phyloP scores from a whole-genome alignment of 331 rosid genomes.

The Phaseolus coccineus region DNA sequence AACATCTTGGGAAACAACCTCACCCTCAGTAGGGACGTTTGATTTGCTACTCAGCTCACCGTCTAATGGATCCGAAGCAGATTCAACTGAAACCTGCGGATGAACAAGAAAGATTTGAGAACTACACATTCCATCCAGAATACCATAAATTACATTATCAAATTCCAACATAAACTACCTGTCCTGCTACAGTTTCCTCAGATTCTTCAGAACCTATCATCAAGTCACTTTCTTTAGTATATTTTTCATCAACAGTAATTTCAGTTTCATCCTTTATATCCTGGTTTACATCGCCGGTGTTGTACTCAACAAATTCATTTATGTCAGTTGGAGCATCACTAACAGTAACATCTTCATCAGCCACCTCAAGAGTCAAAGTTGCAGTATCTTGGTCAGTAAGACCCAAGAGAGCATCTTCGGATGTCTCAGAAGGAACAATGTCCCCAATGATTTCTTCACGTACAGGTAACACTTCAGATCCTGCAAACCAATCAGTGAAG shows the following conservation, averaged over 20 bases:
- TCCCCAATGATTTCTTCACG: neutral
- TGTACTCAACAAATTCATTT: neutral
- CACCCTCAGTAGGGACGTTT: conserved; percentile 30
- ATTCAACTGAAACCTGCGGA: conserved; percentile 20
- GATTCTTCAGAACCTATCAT: conserved; percentile 17
- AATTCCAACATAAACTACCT: neutral
- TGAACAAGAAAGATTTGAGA: neutral
- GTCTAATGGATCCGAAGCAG: neutral
- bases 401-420: neutral
- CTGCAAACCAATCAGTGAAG: neutral
- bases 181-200: neutral
- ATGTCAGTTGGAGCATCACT: neutral
- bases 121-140: neutral
- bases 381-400: neutral
- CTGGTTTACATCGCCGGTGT: neutral
- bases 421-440: neutral
- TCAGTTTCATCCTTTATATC: neutral
- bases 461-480: neutral
- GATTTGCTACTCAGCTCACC: neutral
- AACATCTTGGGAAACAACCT: conserved; percentile 32
- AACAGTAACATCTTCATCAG: neutral
- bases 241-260: neutral
- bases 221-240: neutral
- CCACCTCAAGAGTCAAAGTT: neutral
- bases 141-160: neutral